phyloP scores from a whole-genome alignment of 495 filamentous ascomycete genomes.

The Talaromyces thailandensis region DNA sequence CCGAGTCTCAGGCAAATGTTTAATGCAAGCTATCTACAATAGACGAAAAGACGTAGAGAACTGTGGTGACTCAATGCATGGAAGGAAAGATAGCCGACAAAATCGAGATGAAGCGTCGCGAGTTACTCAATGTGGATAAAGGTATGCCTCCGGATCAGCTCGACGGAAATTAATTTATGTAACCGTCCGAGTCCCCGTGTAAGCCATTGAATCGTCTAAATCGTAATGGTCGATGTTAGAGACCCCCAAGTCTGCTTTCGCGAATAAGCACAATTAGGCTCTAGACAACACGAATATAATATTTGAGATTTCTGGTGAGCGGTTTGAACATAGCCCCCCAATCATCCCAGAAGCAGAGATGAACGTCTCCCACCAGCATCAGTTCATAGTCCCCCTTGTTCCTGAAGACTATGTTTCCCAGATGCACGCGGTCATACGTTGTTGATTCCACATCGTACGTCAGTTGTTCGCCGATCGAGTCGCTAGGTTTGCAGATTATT shows the following conservation, averaged over 20 bases:
- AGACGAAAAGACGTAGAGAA: neutral
- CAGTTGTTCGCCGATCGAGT: neutral
- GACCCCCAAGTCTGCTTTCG: neutral
- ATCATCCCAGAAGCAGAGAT: slow-evolving; percentile 3
- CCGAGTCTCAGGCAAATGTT: neutral
- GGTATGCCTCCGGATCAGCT: neutral
- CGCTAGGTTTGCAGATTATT: neutral
- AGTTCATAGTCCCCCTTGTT: neutral
- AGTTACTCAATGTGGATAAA: neutral
- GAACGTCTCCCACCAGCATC: neutral
- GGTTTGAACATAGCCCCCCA: neutral
- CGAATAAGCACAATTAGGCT: neutral
- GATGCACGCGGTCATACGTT: neutral
- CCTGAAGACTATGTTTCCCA: neutral
- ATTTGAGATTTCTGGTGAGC: neutral
- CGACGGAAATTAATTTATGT: neutral
- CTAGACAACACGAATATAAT: slow-evolving; percentile 1
- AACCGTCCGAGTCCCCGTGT: neutral
- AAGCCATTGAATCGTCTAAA: neutral
- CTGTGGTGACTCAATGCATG: neutral
- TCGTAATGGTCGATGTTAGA: neutral
- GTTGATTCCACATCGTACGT: neutral
- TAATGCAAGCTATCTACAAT: neutral
- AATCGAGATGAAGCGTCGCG: neutral
- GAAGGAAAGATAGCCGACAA: neutral